Conservation (phyloP, 164 flowering plant species). For the Platanus orientalis region DNA sequence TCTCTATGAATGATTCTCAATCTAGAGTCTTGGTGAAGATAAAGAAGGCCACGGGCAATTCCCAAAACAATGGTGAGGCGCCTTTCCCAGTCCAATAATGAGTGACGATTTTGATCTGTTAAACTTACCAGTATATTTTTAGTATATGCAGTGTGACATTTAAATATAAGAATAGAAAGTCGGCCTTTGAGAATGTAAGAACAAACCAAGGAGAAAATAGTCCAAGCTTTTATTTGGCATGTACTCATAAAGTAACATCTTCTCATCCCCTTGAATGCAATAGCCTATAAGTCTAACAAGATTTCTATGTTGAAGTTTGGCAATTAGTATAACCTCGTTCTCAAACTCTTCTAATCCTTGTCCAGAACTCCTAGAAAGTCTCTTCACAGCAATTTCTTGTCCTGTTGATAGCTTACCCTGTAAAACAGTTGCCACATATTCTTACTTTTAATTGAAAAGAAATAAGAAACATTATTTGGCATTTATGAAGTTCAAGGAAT, state of each 20-base stretch:
- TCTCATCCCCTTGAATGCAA: background rate
- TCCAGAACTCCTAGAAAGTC: background rate
- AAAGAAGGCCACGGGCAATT: slow-evolving; percentile 5
- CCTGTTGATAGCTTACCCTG: background rate
- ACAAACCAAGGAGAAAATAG: background rate
- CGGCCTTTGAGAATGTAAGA: background rate
- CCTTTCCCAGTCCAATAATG: background rate
- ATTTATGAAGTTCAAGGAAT: background rate
- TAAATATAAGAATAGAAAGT: background rate
- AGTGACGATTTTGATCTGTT: background rate
- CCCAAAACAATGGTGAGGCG: background rate
- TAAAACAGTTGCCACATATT: background rate
- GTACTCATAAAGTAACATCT: background rate
- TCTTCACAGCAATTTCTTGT: slow-evolving; percentile 5
- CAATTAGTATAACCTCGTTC: background rate
- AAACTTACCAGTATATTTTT: no score
- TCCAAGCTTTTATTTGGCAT: background rate
- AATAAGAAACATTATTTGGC: background rate
- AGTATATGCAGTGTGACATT: background rate
- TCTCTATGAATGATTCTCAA: background rate
- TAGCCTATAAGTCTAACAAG: background rate
- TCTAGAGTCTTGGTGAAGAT: slow-evolving; percentile 1
- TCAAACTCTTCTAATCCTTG: slow-evolving; percentile 1
- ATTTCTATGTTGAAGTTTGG: background rate
- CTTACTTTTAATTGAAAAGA: no score